A percentile compares a stretch with the other conserved stretches of the same genome.
phyloP scores from a whole-genome alignment of 345 rosid genomes.

The Melaleuca alternifolia region DNA sequence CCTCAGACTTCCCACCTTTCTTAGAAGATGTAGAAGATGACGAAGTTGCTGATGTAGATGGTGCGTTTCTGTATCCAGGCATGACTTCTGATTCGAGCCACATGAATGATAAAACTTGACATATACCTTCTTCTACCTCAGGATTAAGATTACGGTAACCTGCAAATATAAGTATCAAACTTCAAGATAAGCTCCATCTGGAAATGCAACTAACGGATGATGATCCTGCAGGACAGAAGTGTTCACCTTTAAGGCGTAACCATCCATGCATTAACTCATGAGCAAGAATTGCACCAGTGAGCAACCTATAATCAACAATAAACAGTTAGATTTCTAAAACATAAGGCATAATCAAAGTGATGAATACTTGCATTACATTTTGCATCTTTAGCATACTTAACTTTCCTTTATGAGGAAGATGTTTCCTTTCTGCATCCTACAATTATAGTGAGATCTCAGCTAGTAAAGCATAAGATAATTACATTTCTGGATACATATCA shows the following conservation, averaged over 20 bases:
- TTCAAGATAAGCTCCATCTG: neutral
- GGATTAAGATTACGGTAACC: conserved; percentile 80
- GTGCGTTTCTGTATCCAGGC: conserved; percentile 32
- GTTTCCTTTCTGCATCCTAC: neutral
- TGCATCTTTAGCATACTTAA: neutral
- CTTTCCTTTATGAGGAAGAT: neutral
- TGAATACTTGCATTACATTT: neutral
- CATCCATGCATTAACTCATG: conserved; percentile 96
- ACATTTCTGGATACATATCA: neutral
- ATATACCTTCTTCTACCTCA: conserved; percentile 95
- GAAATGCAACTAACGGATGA: neutral
- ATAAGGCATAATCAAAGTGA: neutral
- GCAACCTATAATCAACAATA: conserved; percentile 38
- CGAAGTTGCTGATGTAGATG: conserved; percentile 50
- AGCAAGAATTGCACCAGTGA: conserved; percentile 93
- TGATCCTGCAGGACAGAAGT: neutral
- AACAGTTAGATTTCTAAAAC: neutral
- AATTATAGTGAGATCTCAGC: neutral
- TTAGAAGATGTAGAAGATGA: conserved; percentile 37
- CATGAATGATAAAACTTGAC: conserved; percentile 86
- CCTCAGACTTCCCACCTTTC: conserved; percentile 61
- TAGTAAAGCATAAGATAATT: neutral
- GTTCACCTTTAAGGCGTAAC: conserved; percentile 80
- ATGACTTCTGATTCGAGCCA: conserved; percentile 97
- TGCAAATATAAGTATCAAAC: conserved; percentile 3